Conservation (phyloP, 179 eudicot genomes). For the Camellia oleifera region DNA sequence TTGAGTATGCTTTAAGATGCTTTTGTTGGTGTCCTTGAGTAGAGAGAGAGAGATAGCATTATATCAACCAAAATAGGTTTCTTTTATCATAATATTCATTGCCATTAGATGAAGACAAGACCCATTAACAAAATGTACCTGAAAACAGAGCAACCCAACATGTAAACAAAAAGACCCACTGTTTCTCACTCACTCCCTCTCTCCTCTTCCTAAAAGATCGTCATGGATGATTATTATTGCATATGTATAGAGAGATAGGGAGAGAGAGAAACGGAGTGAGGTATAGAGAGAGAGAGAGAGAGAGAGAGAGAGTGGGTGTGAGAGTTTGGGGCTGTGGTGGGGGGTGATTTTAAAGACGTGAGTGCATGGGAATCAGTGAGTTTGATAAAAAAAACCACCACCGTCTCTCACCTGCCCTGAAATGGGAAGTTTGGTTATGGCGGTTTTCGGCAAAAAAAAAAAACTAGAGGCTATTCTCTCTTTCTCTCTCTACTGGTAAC, state of each 20-base stretch:
- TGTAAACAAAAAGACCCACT: slow-evolving; percentile 1
- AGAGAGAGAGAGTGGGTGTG: background rate
- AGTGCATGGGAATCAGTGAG: slow-evolving; percentile 26
- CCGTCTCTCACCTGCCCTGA: background rate
- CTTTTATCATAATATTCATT: background rate
- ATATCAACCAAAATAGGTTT: slow-evolving; percentile 6
- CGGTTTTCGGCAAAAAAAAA: background rate
- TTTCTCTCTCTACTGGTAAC: slow-evolving; percentile 5
- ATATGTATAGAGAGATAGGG: background rate
- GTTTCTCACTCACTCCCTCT: background rate
- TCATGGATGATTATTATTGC: slow-evolving; percentile 1
- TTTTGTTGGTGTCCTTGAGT: background rate
- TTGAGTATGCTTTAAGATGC: background rate
- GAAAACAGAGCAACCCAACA: background rate
- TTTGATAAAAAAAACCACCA: slow-evolving; percentile 2
- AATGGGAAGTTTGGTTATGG: slow-evolving; percentile 12
- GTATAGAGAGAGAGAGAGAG: background rate
- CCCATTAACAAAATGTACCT: background rate
- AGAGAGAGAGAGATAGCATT: background rate
- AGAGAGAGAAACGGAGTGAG: background rate
- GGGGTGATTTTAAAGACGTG: slow-evolving; percentile 9
- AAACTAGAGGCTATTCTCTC: background rate
- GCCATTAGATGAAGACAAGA: slow-evolving; percentile 14
- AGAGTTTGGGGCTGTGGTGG: background rate
- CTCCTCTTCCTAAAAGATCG: slow-evolving; percentile 5